Conservation (phyloP, 169 alveolate genomes). For the Babesia sp. region DNA sequence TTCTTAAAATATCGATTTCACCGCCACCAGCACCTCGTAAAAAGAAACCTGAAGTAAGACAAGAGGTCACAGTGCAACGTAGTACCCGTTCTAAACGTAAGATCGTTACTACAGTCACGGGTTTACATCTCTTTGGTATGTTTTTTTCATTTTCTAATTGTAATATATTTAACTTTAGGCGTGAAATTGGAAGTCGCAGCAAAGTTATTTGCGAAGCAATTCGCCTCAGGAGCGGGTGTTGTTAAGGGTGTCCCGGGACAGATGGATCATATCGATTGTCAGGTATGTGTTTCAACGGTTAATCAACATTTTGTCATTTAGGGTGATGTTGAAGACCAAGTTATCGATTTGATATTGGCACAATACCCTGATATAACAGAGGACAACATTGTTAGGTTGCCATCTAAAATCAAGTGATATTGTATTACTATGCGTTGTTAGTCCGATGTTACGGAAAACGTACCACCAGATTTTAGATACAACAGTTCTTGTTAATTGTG, state of each 20-base stretch:
- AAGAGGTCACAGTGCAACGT: slow-evolving; percentile 76
- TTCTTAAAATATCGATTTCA: slow-evolving; percentile 12
- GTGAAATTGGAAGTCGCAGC: slow-evolving; percentile 83
- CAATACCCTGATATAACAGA: slow-evolving; percentile 74
- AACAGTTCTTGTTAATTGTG: no score
- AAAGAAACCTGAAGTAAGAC: slow-evolving; percentile 34
- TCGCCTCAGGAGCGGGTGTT: slow-evolving; percentile 86
- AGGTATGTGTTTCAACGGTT: slow-evolving; percentile 62
- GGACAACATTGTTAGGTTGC: slow-evolving; percentile 65
- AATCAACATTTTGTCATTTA: slow-evolving; percentile 20
- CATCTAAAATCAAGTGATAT: slow-evolving; percentile 63
- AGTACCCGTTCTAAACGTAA: slow-evolving; percentile 81
- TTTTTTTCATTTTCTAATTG: background rate
- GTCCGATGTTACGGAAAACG: no score
- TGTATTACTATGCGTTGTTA: no score
- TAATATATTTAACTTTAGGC: slow-evolving; percentile 30
- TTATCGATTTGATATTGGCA: slow-evolving; percentile 68
- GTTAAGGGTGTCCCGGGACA: slow-evolving; percentile 82
- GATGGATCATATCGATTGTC: slow-evolving; percentile 76
- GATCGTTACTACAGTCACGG: slow-evolving; percentile 82
- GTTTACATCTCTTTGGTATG: slow-evolving; percentile 80
- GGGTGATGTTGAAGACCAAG: slow-evolving; percentile 79
- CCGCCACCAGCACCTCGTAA: slow-evolving; percentile 15
- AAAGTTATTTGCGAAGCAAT: slow-evolving; percentile 82
- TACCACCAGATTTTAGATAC: no score